A percentile compares a stretch with the other conserved stretches of the same genome.
Evolutionary conservation across 1,139 yeast species (phyloP).

Genomic region (Lodderomyces elongisporus): DNA sequence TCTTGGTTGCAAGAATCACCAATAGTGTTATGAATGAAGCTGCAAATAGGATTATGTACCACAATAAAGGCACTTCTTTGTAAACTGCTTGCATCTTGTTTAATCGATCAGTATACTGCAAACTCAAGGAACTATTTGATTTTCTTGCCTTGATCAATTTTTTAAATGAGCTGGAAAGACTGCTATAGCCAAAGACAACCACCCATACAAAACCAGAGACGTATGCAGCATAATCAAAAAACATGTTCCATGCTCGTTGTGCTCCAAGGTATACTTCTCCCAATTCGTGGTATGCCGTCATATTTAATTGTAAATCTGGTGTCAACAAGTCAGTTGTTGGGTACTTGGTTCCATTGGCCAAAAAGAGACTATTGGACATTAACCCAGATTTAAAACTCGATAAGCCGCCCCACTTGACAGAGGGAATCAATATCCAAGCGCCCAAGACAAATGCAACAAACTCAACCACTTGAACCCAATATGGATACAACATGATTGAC

Average conservation of each 20-base stretch:
- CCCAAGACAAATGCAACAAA: constrained; percentile 36
- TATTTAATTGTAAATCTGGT: constrained; percentile 27
- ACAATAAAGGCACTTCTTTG: constrained; percentile 36
- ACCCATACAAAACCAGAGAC: constrained; percentile 48
- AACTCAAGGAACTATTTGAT: constrained; percentile 8
- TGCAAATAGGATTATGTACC: constrained; percentile 36
- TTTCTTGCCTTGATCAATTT: constrained; percentile 12
- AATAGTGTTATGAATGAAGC: constrained; percentile 32
- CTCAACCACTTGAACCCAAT: constrained; percentile 43
- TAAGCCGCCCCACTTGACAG: constrained; percentile 33
- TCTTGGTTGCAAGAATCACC: constrained; percentile 29
- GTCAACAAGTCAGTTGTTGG: constrained; percentile 34
- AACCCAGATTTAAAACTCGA: constrained; percentile 26
- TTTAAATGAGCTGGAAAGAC: constrained; percentile 14
- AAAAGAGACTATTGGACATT: constrained; percentile 39
- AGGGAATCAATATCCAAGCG: constrained; percentile 41
- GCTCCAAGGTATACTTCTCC: constrained; percentile 42
- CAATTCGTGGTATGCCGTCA: constrained; percentile 31
- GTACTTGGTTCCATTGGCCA: constrained; percentile 29
- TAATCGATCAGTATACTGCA: constrained; percentile 32
- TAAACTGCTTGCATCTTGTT: constrained; percentile 36
- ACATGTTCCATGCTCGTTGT: constrained; percentile 47
- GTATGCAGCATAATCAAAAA: constrained; percentile 50
- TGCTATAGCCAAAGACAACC: constrained; percentile 30
- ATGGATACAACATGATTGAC: constrained; percentile 39